A percentile compares a stretch with the other conserved stretches of the same genome.
Conservation (phyloP, 768 basidiomycete genomes). For the Lentinula sp. region DNA sequence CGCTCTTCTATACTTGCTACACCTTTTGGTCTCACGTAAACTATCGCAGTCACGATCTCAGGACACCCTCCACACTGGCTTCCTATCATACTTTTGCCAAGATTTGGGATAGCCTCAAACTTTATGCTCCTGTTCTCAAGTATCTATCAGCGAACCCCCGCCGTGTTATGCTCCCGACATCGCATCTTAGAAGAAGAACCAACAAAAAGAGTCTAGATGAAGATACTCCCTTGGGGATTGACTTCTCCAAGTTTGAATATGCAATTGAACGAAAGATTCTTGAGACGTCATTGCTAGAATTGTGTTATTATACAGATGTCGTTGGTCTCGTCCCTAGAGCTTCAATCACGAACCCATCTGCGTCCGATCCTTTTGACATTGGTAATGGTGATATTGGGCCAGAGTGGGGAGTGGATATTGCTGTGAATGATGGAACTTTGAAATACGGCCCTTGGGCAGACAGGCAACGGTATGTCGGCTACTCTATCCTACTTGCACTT, state of each 20-base stretch:
- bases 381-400: slow-evolving; percentile 86
- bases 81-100: slow-evolving; percentile 37
- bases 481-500: background rate
- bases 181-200: background rate
- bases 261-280: slow-evolving; percentile 82
- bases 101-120: slow-evolving; percentile 34
- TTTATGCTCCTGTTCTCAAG: slow-evolving; percentile 1
- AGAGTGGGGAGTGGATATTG: slow-evolving; percentile 90
- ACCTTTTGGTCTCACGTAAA: background rate
- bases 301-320: slow-evolving; percentile 84
- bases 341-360: slow-evolving; percentile 19
- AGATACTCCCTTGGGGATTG: slow-evolving; percentile 47
- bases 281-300: slow-evolving; percentile 69
- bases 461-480: slow-evolving; percentile 61
- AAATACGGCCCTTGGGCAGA: slow-evolving; percentile 97
- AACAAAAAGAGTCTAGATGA: slow-evolving; percentile 38
- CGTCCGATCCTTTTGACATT: slow-evolving; percentile 52
- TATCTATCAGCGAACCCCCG: background rate
- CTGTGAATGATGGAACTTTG: slow-evolving; percentile 67
- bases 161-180: background rate
- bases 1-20: slow-evolving; percentile 8
- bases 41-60: slow-evolving; percentile 17
- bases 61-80: slow-evolving; percentile 19
- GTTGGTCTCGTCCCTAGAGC: slow-evolving; percentile 66
- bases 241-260: slow-evolving; percentile 67